Percentiles rank a stretch among this genome's conserved stretches.
These are phyloP conservation scores for Trichoderma oligosporum DNA, from an alignment of 2,329 filamentous ascomycete genomes.

Conservation along the genomic window DNA sequence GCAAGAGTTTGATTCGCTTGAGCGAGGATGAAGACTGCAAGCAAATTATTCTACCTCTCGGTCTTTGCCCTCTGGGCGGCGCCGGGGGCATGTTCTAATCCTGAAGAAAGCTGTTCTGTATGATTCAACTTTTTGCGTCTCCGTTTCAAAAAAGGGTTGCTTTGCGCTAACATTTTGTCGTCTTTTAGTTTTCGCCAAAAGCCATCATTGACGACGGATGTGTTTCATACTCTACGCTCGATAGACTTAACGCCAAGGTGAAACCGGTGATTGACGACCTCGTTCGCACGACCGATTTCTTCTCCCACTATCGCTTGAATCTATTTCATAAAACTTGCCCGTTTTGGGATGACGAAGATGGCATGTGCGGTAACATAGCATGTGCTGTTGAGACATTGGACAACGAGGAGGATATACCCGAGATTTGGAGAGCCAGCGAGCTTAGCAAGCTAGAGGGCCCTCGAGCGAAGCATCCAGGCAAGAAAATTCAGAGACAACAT, in stretches of 20 bases:
- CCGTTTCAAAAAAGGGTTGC: not conserved
- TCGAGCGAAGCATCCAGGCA: slow-evolving; percentile 81
- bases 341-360: slow-evolving; percentile 90
- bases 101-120: slow-evolving; percentile 53
- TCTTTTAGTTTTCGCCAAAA: slow-evolving; percentile 74
- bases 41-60: slow-evolving; percentile 53
- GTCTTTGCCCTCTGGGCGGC: slow-evolving; percentile 54
- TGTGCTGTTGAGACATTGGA: slow-evolving; percentile 94
- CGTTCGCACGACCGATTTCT: slow-evolving; percentile 89
- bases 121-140: slow-evolving; percentile 27
- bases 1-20: not conserved
- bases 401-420: slow-evolving; percentile 89
- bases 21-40: slow-evolving; percentile 48
- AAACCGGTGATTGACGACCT: slow-evolving; percentile 75
- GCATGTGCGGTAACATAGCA: slow-evolving; percentile 94
- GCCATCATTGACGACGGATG: slow-evolving; percentile 92
- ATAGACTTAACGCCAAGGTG: slow-evolving; percentile 73
- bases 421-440: slow-evolving; percentile 87
- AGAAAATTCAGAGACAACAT: slow-evolving; percentile 65
- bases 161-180: slow-evolving; percentile 33
- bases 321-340: slow-evolving; percentile 92
- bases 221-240: slow-evolving; percentile 87
- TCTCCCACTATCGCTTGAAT: slow-evolving; percentile 94
- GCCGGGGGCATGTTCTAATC: slow-evolving; percentile 43
- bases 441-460: slow-evolving; percentile 90